Evolutionary conservation across 1,284 basidiomycete genomes (phyloP).

Genomic region (Heterobasidion annosum): DNA sequence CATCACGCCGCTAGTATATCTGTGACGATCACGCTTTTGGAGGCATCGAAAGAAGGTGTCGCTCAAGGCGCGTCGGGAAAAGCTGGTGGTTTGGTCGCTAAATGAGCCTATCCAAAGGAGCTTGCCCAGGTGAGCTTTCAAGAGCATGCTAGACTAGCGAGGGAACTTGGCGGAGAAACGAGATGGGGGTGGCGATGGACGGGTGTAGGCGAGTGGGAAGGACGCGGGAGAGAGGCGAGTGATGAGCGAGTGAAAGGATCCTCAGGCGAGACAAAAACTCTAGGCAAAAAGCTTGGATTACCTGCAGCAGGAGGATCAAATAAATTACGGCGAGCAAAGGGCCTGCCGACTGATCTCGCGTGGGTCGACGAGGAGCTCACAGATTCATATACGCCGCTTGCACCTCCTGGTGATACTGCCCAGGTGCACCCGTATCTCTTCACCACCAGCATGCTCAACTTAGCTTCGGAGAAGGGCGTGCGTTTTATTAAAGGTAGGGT

Average conservation of each 20-base stretch:
- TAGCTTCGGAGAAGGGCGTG: constrained; percentile 50
- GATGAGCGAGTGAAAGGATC: constrained; percentile 9
- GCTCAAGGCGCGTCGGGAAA: constrained; percentile 83
- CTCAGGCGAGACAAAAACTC: constrained; percentile 29
- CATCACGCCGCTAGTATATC: constrained; percentile 43
- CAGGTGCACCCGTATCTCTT: constrained; percentile 81
- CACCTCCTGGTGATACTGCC: constrained; percentile 52
- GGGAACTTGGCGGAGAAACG: constrained; percentile 61
- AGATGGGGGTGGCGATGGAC: constrained; percentile 81
- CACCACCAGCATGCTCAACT: constrained; percentile 67
- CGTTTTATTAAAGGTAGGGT: constrained; percentile 34
- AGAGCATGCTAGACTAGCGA: constrained; percentile 74
- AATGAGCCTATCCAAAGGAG: constrained; percentile 72
- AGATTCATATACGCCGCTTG: constrained; percentile 52
- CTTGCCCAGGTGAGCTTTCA: constrained; percentile 72
- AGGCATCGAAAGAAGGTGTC: constrained; percentile 60
- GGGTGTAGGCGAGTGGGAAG: constrained; percentile 58
- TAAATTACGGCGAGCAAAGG: constrained; percentile 21
- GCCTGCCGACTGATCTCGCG: constrained; percentile 49
- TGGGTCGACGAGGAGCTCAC: constrained; percentile 59
- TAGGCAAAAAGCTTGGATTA: constrained; percentile 44
- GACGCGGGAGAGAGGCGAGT: constrained; percentile 31
- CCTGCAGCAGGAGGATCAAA: constrained; percentile 22
- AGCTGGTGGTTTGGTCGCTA: constrained; percentile 86
- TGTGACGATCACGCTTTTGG: constrained; percentile 54